phyloP scores from a whole-genome alignment of 306 rosid genomes.

The Coriaria nepalensis region DNA sequence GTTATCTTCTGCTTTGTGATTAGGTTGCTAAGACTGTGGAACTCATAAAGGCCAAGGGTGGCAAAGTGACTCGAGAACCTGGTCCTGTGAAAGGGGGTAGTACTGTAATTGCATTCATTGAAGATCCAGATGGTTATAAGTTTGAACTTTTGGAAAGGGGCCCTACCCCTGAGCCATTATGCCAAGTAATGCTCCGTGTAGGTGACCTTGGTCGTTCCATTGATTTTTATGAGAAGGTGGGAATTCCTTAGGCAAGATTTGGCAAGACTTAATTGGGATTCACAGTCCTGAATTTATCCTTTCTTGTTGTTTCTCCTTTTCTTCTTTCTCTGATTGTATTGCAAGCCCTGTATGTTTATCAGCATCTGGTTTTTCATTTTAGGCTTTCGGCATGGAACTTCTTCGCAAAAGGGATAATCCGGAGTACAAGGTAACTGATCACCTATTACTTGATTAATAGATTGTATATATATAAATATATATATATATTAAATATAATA shows the following conservation, averaged over 20 bases:
- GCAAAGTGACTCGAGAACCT: conserved; percentile 71
- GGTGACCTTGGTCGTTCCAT: conserved; percentile 91
- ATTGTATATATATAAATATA: background rate
- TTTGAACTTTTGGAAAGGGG: conserved; percentile 78
- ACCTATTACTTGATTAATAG: conserved; percentile 5
- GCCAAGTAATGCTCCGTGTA: conserved; percentile 95
- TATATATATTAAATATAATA: too few species aligned
- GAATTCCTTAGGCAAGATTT: conserved; percentile 11
- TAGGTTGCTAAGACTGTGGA: conserved; percentile 81
- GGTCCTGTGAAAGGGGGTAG: conserved; percentile 67
- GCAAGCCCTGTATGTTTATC: background rate
- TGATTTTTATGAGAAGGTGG: conserved; percentile 80
- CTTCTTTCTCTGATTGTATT: conserved; percentile 2
- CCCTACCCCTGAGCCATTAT: conserved; percentile 81
- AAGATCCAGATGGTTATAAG: conserved; percentile 94
- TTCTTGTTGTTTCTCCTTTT: background rate
- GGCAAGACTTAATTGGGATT: conserved; percentile 6
- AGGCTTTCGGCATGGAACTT: conserved; percentile 95
- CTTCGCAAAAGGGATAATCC: conserved; percentile 74
- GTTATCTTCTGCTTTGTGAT: conserved; percentile 12
- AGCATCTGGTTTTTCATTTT: background rate
- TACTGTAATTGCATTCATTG: conserved; percentile 53
- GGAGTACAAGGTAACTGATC: conserved; percentile 61
- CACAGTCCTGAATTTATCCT: background rate
- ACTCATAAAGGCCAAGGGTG: conserved; percentile 78